Evolutionary conservation across 129 eudicot genomes (phyloP), one percentile per base, ranked within the genome.

Genomic region (Gnaphalium uliginosum): DNA sequence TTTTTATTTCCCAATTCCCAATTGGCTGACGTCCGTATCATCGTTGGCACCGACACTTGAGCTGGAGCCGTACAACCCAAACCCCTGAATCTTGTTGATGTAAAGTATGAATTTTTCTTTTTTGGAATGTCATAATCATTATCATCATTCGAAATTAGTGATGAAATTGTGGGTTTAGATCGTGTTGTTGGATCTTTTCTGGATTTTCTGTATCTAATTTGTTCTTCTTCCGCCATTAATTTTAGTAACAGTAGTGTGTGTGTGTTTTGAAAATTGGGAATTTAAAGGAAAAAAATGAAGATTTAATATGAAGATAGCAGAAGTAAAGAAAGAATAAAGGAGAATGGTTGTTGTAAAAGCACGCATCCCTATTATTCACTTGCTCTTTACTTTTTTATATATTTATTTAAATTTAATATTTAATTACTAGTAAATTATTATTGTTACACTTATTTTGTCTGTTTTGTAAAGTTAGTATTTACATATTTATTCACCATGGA

Each of bases 21-120:
- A 53, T 67, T 82, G 43, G 97, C 97, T 8, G 98, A 94, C 13
- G 96, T 63, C 66, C 96, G 60, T 17, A 90, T 90, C 57, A 86
- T 90, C 10, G 86, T 86, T 30, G 98, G 98, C 43, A 94, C 97
- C 64, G 93, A 82, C 41, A 94, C 98, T 27, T 93, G 93, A 3
- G 96, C 77, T 69, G 90, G 78, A 13, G 97, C 96, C 0, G 97
- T 63, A 63, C 98, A 94, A 7, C 98, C 97, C 54, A 94, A 35
- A 0, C 96, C 98, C 46, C 89, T 83, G 41, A 88, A 90, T 18
- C 82, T 78, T 10, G 86, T 74, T 13, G 86, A 65, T 29, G 89
- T 50, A 48, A 84, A 82, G 64, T 77, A 82, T 9, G 13, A 19
- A 56, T 56, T 17, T 78, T 87, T 89, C 65, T 89, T 92, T 46